phyloP scores from a whole-genome alignment of 441 rosid genomes.

The Hypseocharis bilobata region DNA sequence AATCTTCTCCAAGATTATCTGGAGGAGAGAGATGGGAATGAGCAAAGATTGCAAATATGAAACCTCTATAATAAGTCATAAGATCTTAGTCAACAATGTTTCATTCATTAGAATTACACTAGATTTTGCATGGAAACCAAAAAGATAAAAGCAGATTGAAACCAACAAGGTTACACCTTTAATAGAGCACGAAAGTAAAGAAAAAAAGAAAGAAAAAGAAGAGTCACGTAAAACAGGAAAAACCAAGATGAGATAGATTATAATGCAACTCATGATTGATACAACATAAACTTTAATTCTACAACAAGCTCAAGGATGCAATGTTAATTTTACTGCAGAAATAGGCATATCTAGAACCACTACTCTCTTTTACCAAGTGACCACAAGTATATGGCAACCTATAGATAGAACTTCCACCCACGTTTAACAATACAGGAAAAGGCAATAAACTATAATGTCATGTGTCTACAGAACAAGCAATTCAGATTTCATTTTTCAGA shows the following conservation, averaged over 20 bases:
- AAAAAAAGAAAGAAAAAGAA: not conserved
- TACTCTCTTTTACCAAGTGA: conserved; percentile 1
- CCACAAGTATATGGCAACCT: not conserved
- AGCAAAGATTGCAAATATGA: conserved; percentile 10
- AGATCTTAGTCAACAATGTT: not conserved
- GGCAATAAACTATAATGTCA: not conserved
- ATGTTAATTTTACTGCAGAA: no score
- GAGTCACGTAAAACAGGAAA: not conserved
- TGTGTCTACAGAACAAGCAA: no score
- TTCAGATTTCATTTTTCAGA: no score
- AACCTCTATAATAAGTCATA: not conserved
- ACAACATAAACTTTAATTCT: not conserved
- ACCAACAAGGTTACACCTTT: not conserved
- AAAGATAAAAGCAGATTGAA: not conserved
- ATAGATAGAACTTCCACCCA: not conserved
- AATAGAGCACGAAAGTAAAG: not conserved
- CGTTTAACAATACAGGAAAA: not conserved
- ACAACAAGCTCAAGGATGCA: not conserved
- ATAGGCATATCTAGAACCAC: not conserved
- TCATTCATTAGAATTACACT: not conserved
- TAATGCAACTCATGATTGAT: not conserved
- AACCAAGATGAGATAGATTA: not conserved
- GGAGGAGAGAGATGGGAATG: conserved; percentile 19
- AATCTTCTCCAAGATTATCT: conserved; percentile 94
- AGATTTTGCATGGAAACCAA: not conserved